Base-by-base conservation (phyloP, 805 yeast species). In the Starmerella khaoyaiensis region DNA sequence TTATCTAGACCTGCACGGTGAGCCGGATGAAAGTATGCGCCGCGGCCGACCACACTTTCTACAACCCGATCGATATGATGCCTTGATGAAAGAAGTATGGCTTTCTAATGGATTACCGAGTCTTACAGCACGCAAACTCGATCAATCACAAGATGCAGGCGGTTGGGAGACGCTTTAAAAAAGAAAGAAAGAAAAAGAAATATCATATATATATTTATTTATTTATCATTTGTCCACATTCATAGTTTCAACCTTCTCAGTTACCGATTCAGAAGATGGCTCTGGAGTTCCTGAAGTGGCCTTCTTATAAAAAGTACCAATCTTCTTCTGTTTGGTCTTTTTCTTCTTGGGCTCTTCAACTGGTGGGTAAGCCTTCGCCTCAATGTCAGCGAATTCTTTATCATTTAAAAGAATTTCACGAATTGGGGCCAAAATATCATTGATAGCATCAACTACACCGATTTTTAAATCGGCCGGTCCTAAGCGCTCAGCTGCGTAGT, bases 381-480 rank as follows among this genome's bases (percentile, higher is more conserved):
- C 72, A 30, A 86, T 75, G 42, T 74, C 80, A 60, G 72, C 78
- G 64, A 79, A 86, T 49, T 79, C 94, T 31, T 69, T 64, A 55
- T 66, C 72, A 21, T 62, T 58, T 22, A 63, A 68, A 51, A 63
- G 80, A 42, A 73, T 82, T 42, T 71, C 75, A 57, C 84, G 78
- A 40, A 90, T 74, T 40, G 98, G 97, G 3, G 72, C 86, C 51
- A 90, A 70, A 39, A 90, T 65, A 31, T 59, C 73, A 58, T 83
- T 79, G 53, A 90, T 79, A 23, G 79, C 79, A 51, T 77, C 93
- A 33, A 93, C 67, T 36, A 87, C 87, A 60, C 98, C 99, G 4
- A 76, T 61, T 61, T 90, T 90, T 60, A 90, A 76, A 60, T 90
- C 99, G 21, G 83, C 90, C 21, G 99, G 97, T 25, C 90, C 71